phyloP scores from a whole-genome alignment of 306 rosid species.

The Gynostemma pentaphyllum region DNA sequence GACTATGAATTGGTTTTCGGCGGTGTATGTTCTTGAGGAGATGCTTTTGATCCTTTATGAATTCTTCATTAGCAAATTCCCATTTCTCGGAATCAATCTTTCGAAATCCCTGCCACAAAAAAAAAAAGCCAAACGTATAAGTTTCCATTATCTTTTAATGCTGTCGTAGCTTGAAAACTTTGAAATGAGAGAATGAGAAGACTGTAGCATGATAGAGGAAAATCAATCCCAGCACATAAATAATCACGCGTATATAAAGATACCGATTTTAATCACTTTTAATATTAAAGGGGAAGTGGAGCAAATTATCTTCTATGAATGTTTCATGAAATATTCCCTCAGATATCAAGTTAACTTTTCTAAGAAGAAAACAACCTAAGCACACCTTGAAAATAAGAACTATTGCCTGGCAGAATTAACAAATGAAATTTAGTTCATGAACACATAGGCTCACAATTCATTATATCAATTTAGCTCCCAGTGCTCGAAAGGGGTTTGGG shows the following conservation, averaged over 20 bases:
- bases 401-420: not conserved
- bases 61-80: conserved; percentile 96
- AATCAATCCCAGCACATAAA: not conserved
- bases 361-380: not conserved
- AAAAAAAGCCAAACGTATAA: not conserved
- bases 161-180: not conserved
- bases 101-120: conserved; percentile 66
- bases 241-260: not conserved
- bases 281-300: not conserved
- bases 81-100: conserved; percentile 87
- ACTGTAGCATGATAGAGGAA: not conserved
- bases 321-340: not conserved
- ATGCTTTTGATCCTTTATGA: conserved; percentile 79
- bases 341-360: not conserved
- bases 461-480: not conserved
- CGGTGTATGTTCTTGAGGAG: conserved; percentile 92
- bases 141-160: not conserved
- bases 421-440: not conserved
- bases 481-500: too few relatives aligned
- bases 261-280: not conserved
- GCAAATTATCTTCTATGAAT: not conserved
- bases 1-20: conserved; percentile 96
- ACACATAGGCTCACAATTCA: not conserved
- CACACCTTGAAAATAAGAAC: not conserved
- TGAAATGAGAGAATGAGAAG: not conserved